A percentile compares a stretch with the other conserved stretches of the same genome.
Evolutionary conservation across 2,329 filamentous ascomycete species (phyloP).

Genomic region (Alternaria viburni): DNA sequence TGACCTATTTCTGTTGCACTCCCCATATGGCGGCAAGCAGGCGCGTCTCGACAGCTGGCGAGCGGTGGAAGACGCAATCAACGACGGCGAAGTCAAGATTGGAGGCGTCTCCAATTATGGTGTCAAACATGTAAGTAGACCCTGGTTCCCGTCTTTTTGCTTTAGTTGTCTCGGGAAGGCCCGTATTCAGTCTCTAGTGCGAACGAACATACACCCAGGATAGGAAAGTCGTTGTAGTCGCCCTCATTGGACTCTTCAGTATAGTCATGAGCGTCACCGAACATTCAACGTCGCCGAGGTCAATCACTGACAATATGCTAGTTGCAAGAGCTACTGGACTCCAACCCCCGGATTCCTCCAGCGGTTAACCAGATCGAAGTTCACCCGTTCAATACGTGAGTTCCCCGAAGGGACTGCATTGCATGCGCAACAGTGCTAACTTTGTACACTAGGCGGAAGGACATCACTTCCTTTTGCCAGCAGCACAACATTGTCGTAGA

Average conservation of each 20-base stretch:
- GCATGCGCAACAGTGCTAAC: neutral
- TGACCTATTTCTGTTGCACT: conserved; percentile 80
- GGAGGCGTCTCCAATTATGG: conserved; percentile 83
- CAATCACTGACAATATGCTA: conserved; percentile 40
- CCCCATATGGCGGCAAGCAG: conserved; percentile 74
- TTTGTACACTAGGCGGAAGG: conserved; percentile 69
- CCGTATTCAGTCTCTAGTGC: conserved; percentile 2
- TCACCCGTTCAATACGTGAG: conserved; percentile 69
- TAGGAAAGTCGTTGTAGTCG: neutral
- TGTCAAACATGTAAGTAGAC: conserved; percentile 68
- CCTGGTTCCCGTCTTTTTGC: conserved; percentile 3
- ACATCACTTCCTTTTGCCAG: conserved; percentile 71
- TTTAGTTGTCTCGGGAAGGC: conserved; percentile 9
- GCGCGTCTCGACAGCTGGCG: conserved; percentile 75
- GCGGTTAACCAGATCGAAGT: conserved; percentile 81
- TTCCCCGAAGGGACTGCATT: neutral
- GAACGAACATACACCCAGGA: conserved; percentile 8
- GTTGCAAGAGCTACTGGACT: conserved; percentile 72
- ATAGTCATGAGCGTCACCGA: neutral
- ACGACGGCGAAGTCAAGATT: conserved; percentile 71
- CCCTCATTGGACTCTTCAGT: conserved; percentile 4
- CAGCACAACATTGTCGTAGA: conserved; percentile 73
- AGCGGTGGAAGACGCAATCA: conserved; percentile 77
- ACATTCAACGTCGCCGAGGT: conserved; percentile 4
- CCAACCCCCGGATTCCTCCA: conserved; percentile 67